These are phyloP conservation scores for Loxodes magnus DNA, from an alignment of 73 alveolate genomes.

Conservation along the genomic window DNA sequence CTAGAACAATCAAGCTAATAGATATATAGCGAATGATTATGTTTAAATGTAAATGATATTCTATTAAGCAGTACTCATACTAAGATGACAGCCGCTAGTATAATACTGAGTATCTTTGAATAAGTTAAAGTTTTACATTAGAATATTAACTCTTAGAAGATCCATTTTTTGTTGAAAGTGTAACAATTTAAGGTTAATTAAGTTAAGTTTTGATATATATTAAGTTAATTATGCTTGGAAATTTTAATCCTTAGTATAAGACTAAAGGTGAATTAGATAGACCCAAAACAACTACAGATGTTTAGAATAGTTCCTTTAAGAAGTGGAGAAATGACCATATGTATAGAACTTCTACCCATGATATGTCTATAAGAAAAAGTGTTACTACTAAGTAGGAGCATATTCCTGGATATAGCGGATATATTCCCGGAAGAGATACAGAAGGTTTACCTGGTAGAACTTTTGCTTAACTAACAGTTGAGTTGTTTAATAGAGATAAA, in stretches of 20 bases:
- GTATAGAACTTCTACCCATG: neutral
- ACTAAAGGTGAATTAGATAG: neutral
- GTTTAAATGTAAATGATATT: too few relatives aligned
- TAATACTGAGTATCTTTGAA: too few relatives aligned
- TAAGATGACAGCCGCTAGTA: too few relatives aligned
- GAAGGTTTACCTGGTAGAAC: conserved; percentile 1
- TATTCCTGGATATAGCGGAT: conserved; percentile 11
- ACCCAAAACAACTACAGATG: neutral
- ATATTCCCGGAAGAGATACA: conserved; percentile 5
- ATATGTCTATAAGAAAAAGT: neutral
- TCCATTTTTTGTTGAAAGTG: too few relatives aligned
- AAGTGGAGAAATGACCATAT: neutral
- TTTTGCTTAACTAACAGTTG: neutral
- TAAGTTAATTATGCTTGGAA: conserved; percentile 14
- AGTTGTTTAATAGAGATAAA: neutral
- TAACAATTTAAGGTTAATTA: too few relatives aligned
- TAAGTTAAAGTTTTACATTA: too few relatives aligned
- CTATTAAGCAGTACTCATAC: too few relatives aligned
- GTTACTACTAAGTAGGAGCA: neutral
- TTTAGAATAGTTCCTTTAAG: neutral
- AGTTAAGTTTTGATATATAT: too few relatives aligned
- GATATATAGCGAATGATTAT: too few relatives aligned
- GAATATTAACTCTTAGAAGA: too few relatives aligned
- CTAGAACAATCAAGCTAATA: too few relatives aligned
- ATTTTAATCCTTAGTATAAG: neutral